phyloP scores from a whole-genome alignment of 345 rosid species.

The Pelargonium nanum region DNA sequence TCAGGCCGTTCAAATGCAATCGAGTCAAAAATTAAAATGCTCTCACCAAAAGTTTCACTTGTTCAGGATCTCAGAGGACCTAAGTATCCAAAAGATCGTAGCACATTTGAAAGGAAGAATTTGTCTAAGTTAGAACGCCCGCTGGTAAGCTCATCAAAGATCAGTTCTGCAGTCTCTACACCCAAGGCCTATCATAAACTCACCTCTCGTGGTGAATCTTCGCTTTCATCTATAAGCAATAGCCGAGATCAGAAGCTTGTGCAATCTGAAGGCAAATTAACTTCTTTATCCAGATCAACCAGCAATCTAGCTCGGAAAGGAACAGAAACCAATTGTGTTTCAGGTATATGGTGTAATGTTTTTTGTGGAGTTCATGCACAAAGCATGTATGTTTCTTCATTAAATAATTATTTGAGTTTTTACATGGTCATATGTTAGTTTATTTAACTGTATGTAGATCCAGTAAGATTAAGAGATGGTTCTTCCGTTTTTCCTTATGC shows the following conservation, averaged over 20 bases:
- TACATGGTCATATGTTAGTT: not conserved
- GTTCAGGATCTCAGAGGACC: slow-evolving; percentile 44
- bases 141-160: slow-evolving; percentile 12
- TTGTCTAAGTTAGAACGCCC: slow-evolving; percentile 29
- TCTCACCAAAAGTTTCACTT: slow-evolving; percentile 38
- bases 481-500: slow-evolving; percentile 14
- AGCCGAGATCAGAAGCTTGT: slow-evolving; percentile 41
- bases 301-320: slow-evolving; percentile 24
- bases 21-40: slow-evolving; percentile 49
- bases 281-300: slow-evolving; percentile 41
- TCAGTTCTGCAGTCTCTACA: slow-evolving; percentile 27
- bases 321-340: slow-evolving; percentile 30
- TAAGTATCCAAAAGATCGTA: slow-evolving; percentile 48
- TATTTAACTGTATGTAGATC: not conserved
- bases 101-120: slow-evolving; percentile 33
- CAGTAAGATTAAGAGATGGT: not conserved
- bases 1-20: slow-evolving; percentile 32
- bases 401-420: no score
- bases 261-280: slow-evolving; percentile 51
- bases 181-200: slow-evolving; percentile 50
- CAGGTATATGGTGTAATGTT: slow-evolving; percentile 40
- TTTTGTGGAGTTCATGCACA: not conserved
- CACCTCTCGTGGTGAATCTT: slow-evolving; percentile 37
- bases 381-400: not conserved
- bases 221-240: slow-evolving; percentile 32